These are phyloP conservation scores for Nakazawaea peltata DNA, from an alignment of 805 yeast genomes.

Conservation along the genomic window DNA sequence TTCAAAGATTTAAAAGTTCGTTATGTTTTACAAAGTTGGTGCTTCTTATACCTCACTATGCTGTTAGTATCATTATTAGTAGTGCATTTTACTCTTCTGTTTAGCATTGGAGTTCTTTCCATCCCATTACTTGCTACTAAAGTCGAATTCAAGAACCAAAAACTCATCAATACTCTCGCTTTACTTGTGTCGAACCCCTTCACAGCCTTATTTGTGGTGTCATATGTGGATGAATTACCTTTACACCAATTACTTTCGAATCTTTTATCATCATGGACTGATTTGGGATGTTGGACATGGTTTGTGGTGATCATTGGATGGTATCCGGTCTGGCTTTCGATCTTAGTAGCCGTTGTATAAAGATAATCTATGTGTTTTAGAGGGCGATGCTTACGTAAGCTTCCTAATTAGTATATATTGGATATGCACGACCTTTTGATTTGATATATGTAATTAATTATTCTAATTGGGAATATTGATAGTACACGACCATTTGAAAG, in stretches of 20 bases:
- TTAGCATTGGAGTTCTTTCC: conserved; percentile 59
- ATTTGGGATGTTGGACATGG: conserved; percentile 84
- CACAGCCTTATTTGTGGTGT: conserved; percentile 19
- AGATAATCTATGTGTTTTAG: no score
- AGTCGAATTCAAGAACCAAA: not conserved
- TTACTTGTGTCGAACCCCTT: conserved; percentile 46
- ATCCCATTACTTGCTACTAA: conserved; percentile 66
- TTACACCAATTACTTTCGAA: conserved; percentile 26
- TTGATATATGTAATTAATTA: no score
- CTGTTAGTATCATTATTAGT: conserved; percentile 67
- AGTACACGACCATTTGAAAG: no score
- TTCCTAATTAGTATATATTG: no score
- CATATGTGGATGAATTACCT: not conserved
- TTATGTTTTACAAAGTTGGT: conserved; percentile 16
- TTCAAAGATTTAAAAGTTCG: conserved; percentile 17
- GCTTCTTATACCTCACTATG: conserved; percentile 55
- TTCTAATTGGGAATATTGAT: no score
- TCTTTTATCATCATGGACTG: conserved; percentile 55
- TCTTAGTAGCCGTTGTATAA: conserved; percentile 13
- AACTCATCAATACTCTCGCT: conserved; percentile 20
- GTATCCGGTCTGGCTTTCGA: conserved; percentile 71
- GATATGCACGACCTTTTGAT: no score
- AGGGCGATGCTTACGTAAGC: no score
- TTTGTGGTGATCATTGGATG: conserved; percentile 63
- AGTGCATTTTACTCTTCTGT: conserved; percentile 77